phyloP scores from a whole-genome alignment of 1,139 yeast species.

The Candida sanyaensis region DNA sequence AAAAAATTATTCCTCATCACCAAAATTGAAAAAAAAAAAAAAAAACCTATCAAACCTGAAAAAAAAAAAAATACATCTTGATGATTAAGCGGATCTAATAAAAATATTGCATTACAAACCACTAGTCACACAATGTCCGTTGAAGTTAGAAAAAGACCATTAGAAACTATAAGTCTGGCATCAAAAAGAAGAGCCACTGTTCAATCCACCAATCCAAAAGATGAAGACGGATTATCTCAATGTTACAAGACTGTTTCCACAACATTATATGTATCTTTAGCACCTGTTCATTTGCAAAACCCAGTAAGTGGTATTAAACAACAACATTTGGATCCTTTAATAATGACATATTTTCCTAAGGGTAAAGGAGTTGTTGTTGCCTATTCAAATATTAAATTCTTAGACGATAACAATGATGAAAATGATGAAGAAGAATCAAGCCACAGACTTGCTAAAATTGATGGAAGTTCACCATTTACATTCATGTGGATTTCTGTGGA shows the following conservation, averaged over 20 bases:
- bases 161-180: slow-evolving; percentile 2
- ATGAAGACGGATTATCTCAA: slow-evolving; percentile 48
- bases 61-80: not conserved
- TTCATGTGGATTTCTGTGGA: slow-evolving; percentile 88
- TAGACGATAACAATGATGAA: slow-evolving; percentile 30
- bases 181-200: slow-evolving; percentile 21
- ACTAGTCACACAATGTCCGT: slow-evolving; percentile 14
- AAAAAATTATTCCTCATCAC: slow-evolving; percentile 3
- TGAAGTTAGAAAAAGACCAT: slow-evolving; percentile 15
- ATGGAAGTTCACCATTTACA: slow-evolving; percentile 84
- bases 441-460: slow-evolving; percentile 58
- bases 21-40: not conserved
- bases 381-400: slow-evolving; percentile 59
- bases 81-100: not conserved
- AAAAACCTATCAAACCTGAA: not conserved
- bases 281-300: slow-evolving; percentile 70
- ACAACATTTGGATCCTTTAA: slow-evolving; percentile 87
- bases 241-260: slow-evolving; percentile 70
- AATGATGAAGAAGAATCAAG: slow-evolving; percentile 20
- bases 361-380: slow-evolving; percentile 85
- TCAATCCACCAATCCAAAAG: slow-evolving; percentile 34
- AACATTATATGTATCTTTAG: slow-evolving; percentile 76
- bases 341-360: slow-evolving; percentile 76
- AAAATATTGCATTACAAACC: not conserved
- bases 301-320: slow-evolving; percentile 79